These are phyloP conservation scores for Pharnaceum exiguum DNA, from an alignment of 148 eudicot genomes.

Conservation along the genomic window DNA sequence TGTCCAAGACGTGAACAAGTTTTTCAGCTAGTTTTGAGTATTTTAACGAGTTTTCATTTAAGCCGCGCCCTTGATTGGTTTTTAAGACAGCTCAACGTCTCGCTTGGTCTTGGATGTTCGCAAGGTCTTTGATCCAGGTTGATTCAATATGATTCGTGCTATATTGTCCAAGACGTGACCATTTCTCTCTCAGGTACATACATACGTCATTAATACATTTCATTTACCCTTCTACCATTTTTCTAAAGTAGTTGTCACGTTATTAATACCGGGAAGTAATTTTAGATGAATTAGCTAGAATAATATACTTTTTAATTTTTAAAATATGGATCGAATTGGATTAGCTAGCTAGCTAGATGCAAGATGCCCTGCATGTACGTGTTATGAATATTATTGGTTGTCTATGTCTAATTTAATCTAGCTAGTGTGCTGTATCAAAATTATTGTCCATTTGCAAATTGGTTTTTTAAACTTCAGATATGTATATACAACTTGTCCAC, in stretches of 20 bases:
- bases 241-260: neutral
- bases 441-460: no score
- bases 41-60: neutral
- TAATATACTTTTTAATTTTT: no score
- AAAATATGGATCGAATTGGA: no score
- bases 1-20: constrained; percentile 21
- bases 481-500: no score
- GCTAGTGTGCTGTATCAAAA: no score
- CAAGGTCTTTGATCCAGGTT: constrained; percentile 17
- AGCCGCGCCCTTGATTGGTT: neutral
- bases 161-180: constrained; percentile 34
- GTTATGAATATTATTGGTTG: no score
- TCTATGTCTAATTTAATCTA: no score
- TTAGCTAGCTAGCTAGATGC: no score
- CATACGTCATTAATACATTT: neutral
- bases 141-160: constrained; percentile 26
- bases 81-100: constrained; percentile 15
- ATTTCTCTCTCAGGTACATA: constrained; percentile 15
- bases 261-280: neutral
- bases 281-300: no score
- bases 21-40: neutral
- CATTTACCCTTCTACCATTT: neutral
- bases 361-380: no score
- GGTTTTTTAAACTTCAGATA: no score
- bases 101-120: constrained; percentile 1